phyloP scores from a whole-genome alignment of 2,329 filamentous ascomycete genomes.

The Seiridium unicorne region DNA sequence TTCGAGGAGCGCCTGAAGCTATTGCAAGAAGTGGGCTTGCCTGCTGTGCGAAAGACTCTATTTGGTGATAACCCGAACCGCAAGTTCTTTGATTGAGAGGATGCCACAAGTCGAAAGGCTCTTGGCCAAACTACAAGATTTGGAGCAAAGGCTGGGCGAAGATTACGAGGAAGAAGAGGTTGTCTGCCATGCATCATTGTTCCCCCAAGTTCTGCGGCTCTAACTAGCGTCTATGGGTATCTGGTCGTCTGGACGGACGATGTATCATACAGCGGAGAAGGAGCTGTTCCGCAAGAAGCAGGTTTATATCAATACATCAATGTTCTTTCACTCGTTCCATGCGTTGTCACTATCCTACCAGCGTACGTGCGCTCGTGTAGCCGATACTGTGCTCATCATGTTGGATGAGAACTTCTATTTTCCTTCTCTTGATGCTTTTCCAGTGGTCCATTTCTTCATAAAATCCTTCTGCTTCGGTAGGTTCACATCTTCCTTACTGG shows the following conservation, averaged over 20 bases:
- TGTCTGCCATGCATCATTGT: slow-evolving; percentile 1
- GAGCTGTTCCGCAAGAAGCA: neutral
- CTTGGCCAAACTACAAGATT: neutral
- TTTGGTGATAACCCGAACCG: slow-evolving; percentile 96
- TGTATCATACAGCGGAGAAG: slow-evolving; percentile 3
- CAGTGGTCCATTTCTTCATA: slow-evolving; percentile 42
- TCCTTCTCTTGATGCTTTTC: slow-evolving; percentile 4
- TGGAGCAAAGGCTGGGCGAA: neutral
- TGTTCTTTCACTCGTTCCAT: neutral
- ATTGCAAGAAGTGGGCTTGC: slow-evolving; percentile 81
- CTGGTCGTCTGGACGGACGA: slow-evolving; percentile 2
- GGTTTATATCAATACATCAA: slow-evolving; percentile 6
- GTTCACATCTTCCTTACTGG: slow-evolving; percentile 33
- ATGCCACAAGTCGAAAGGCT: too few relatives aligned
- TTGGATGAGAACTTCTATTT: neutral
- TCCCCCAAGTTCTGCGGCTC: neutral
- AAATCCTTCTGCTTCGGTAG: slow-evolving; percentile 45
- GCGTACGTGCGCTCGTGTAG: too few relatives aligned
- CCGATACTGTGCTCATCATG: too few relatives aligned
- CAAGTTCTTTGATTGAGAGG: slow-evolving; percentile 82
- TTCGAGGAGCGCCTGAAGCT: slow-evolving; percentile 87
- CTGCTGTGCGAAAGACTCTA: slow-evolving; percentile 78
- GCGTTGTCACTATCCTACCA: neutral
- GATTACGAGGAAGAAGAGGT: neutral
- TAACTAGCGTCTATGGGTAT: neutral